Base-by-base conservation (phyloP, 805 yeast genomes). In the Soucietia sequanensis region DNA sequence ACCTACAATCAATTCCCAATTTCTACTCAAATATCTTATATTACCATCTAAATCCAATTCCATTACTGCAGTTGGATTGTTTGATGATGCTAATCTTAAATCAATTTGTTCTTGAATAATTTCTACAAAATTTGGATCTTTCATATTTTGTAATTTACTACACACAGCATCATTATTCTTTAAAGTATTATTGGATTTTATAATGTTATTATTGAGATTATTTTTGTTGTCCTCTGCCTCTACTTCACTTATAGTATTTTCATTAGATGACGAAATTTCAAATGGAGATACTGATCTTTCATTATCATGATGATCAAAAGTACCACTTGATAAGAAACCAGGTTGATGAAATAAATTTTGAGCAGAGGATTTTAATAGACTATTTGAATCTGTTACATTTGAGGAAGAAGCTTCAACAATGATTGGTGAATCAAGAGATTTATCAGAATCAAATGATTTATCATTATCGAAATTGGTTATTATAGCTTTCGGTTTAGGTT, bases 1-100 rank as follows among this genome's bases (percentile, higher is more conserved):
- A 1, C 95, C 95, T 7, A 87, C 86, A 6, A 89, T 71, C 6
- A 72, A 53, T 44, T 80, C 83, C 96, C 97, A 91, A 44, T 82
- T 76, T 43, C 75, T 76, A 42, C 91, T 76, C 17, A 89, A 57
- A 55, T 84, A 86, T 35, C 75, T 74, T n/a, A 93, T 80, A 22
- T 72, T 77, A 20, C 96, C 88, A 48, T 81, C 82, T 52, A 88
- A 61, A 50, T 83, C 90, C 41, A 93, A 63, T 58, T 91, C 99
- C 61, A 91, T 62, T 3, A 91, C 81, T n/a, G 82, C 79, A 9
- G 87, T 81, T 1, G 86, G 84, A 42, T 80, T 81, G 40, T 74
- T 70, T 2, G 82, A 72, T n/a, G 84, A 78, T 0, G 89, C 89
- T 19, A 75, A 57, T 10, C 71, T 64, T 33, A 83, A 58, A 43